Conservation (phyloP, 306 rosid species). For the Rosa lucieae region DNA sequence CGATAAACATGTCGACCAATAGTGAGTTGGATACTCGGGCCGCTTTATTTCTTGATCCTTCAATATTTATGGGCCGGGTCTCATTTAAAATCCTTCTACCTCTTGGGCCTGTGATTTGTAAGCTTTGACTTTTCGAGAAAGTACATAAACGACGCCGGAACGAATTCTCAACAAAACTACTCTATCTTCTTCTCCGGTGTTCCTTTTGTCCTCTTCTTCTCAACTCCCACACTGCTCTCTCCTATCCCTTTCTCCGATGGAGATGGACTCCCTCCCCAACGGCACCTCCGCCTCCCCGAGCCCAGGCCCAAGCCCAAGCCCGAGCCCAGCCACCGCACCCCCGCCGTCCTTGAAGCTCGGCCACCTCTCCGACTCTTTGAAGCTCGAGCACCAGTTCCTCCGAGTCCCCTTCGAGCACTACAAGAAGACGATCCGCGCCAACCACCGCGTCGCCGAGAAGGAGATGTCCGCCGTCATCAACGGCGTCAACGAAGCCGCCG, state of each 20-base stretch:
- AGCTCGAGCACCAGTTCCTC: conserved; percentile 91
- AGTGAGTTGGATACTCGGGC: neutral
- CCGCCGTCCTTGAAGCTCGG: conserved; percentile 47
- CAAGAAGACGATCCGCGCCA: conserved; percentile 93
- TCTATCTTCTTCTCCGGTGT: neutral
- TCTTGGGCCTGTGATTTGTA: no score
- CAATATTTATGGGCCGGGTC: neutral
- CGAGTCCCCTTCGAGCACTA: conserved; percentile 97
- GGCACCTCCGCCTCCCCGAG: conserved; percentile 47
- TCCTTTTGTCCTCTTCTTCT: neutral
- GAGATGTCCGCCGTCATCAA: conserved; percentile 77
- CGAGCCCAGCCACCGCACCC: conserved; percentile 20
- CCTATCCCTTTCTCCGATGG: conserved; percentile 25
- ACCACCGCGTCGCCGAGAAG: conserved; percentile 80
- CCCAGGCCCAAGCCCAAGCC: conserved; percentile 27
- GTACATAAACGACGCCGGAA: neutral
- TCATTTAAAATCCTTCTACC: neutral
- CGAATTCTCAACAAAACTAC: neutral
- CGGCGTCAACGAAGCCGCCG: conserved; percentile 56
- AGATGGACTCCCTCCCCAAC: conserved; percentile 54
- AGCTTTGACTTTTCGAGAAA: no score
- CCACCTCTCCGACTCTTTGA: conserved; percentile 66
- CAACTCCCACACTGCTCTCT: neutral
- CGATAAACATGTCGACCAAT: no score
- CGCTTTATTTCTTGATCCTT: no score